Base-by-base conservation (phyloP, 1,139 yeast genomes). In the Scheffersomyces titani region DNA sequence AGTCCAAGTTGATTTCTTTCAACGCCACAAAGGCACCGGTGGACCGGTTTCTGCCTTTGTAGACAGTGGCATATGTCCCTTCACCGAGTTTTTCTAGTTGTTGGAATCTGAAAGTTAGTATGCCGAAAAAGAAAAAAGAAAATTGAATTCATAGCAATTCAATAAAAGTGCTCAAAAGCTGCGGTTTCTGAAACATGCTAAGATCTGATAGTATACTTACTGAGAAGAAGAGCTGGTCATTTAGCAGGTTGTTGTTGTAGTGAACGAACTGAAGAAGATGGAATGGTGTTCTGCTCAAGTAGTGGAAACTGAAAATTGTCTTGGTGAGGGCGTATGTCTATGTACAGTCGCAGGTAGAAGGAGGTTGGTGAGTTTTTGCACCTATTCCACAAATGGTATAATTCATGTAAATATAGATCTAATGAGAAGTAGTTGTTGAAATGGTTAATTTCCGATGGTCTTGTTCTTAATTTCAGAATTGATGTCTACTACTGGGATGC, bases 11-110 rank as follows among this genome's bases (percentile, higher is more conserved):
- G 72, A 94, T 96, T 72, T 94, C 99, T 71, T 94, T 94, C 65
- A 94, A 78, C 0, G 99, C 99, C 22, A 94, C 99, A 54, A 92
- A 82, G 44, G 94, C 92, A 5, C 98, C 98, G 0, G 97, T 89
- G 57, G 92, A 85, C 55, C 96, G 85, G 72, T 94, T 94, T 59
- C 97, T 82, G 11, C 98, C 99, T 68, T 93, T 94, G 77, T 94
- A 94, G 30, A 94, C 99, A 6, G 98, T 94, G 56, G 99, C 99
- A 78, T 94, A 94, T 1, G 99, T 94, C 58, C 99, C 99, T 73
- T 93, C 98, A 49, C 98, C 98, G 57, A 93, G 83, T 76, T 93
- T 93, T 74, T 93, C 98, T 61, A 94, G 86, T 68, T 81, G 84
- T 63, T 79, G 83, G 65, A 80, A 80, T 65, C 81, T 76, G 60